Evolutionary conservation across 106 monocot genomes (phyloP).

Genomic region (Dioscorea alata): DNA sequence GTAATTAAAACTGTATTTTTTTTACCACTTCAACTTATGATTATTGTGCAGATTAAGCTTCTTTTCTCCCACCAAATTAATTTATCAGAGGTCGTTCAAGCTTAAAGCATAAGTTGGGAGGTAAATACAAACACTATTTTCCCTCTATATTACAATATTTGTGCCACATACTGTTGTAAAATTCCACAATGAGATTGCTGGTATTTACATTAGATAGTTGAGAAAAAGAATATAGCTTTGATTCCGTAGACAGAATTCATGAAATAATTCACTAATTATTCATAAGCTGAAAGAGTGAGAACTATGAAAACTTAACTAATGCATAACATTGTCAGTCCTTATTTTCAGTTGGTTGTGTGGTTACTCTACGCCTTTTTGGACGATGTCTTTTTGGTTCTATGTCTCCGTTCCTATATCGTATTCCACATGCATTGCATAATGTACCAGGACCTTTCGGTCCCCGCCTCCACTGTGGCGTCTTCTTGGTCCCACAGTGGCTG

Average conservation of each 20-base stretch:
- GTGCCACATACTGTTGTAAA: no score
- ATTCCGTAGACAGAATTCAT: neutral
- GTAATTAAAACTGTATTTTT: no score
- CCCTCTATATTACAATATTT: no score
- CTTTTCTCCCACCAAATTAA: no score
- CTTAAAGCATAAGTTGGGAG: no score
- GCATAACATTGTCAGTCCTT: neutral
- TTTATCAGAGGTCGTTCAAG: no score
- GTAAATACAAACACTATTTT: no score
- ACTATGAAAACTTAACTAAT: neutral
- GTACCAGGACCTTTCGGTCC: slow-evolving; percentile 24
- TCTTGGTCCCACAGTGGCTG: slow-evolving; percentile 5
- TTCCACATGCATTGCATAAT: slow-evolving; percentile 33
- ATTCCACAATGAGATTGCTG: no score
- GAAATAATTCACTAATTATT: neutral
- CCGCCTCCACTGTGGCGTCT: slow-evolving; percentile 27
- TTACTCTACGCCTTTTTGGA: neutral
- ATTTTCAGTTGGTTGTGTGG: neutral
- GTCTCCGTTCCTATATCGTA: slow-evolving; percentile 1
- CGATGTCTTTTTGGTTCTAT: neutral
- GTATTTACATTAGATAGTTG: no score
- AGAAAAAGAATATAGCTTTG: no score
- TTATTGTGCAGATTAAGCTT: no score
- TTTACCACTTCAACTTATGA: no score
- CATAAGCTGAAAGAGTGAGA: neutral